Conservation (phyloP, 2,329 filamentous ascomycete genomes). For the Akanthomyces dipterigenus region DNA sequence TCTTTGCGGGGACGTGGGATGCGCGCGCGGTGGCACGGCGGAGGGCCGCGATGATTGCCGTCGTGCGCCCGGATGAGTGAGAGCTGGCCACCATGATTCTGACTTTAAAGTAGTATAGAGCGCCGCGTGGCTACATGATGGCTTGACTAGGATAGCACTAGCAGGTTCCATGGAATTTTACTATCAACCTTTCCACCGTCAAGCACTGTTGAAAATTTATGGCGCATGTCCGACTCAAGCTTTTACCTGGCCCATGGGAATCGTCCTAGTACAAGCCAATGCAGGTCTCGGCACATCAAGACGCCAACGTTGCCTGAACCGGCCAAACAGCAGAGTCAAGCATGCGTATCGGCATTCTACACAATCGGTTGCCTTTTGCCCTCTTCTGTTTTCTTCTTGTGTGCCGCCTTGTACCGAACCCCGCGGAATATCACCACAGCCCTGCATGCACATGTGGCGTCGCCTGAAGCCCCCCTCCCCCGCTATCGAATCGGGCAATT, state of each 20-base stretch:
- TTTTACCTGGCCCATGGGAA: not conserved
- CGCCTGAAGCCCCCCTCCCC: not conserved
- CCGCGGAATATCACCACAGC: not conserved
- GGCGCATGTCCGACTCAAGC: not conserved
- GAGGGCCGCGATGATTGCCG: slow-evolving; percentile 30
- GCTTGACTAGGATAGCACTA: slow-evolving; percentile 10
- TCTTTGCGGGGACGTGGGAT: slow-evolving; percentile 58
- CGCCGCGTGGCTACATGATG: not conserved
- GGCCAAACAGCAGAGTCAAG: too few species aligned
- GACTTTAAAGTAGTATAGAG: not conserved
- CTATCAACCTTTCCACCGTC: not conserved
- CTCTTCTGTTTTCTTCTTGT: too few species aligned
- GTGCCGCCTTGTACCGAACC: too few species aligned
- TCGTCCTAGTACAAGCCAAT: too few species aligned
- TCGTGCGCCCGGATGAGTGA: not conserved
- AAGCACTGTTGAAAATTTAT: not conserved
- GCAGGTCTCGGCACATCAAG: too few species aligned
- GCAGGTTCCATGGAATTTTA: not conserved
- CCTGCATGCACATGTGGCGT: not conserved
- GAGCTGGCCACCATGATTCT: not conserved
- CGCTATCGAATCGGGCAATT: not conserved
- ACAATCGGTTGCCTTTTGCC: too few species aligned
- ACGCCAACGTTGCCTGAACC: too few species aligned
- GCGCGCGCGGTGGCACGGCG: slow-evolving; percentile 42
- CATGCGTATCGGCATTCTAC: too few species aligned